A percentile compares a stretch with the other conserved stretches of the same genome.
Evolutionary conservation across 768 basidiomycete species (phyloP).

Genomic region (Lactarius trivialis): DNA sequence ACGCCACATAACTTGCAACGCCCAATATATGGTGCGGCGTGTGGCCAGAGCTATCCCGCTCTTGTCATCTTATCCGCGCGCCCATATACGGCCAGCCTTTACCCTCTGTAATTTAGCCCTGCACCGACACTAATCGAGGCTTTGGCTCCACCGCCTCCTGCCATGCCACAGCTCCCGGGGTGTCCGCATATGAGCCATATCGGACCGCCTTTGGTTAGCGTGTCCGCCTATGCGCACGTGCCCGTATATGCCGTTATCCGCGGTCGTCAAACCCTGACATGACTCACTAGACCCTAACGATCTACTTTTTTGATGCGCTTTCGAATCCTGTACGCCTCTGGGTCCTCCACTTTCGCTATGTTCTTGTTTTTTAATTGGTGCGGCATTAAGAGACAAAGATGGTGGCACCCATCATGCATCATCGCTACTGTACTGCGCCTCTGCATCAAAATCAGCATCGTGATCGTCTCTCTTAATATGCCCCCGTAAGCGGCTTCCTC

Average conservation of each 20-base stretch:
- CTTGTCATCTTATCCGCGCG: slow-evolving; percentile 5
- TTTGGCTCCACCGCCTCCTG: background rate
- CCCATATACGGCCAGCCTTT: background rate
- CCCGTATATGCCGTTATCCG: background rate
- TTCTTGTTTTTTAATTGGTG: background rate
- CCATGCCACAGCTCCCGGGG: background rate
- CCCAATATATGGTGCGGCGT: background rate
- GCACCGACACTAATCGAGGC: background rate
- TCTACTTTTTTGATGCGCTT: background rate
- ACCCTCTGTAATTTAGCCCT: background rate
- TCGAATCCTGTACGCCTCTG: background rate
- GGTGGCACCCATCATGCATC: background rate
- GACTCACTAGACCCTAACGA: background rate
- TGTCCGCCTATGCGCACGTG: background rate
- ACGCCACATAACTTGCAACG: background rate
- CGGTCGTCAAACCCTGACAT: background rate
- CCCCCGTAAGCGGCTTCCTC: background rate
- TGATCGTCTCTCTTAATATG: background rate
- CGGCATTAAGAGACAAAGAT: background rate
- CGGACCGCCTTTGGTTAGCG: background rate
- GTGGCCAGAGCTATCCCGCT: slow-evolving; percentile 14
- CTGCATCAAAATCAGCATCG: background rate
- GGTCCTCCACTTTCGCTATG: background rate
- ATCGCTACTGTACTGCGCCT: background rate
- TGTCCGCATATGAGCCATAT: background rate